Percentiles rank a stretch among this genome's conserved stretches.
Evolutionary conservation across 2,329 filamentous ascomycete genomes (phyloP).

Genomic region (Pestalotiopsis sp.): DNA sequence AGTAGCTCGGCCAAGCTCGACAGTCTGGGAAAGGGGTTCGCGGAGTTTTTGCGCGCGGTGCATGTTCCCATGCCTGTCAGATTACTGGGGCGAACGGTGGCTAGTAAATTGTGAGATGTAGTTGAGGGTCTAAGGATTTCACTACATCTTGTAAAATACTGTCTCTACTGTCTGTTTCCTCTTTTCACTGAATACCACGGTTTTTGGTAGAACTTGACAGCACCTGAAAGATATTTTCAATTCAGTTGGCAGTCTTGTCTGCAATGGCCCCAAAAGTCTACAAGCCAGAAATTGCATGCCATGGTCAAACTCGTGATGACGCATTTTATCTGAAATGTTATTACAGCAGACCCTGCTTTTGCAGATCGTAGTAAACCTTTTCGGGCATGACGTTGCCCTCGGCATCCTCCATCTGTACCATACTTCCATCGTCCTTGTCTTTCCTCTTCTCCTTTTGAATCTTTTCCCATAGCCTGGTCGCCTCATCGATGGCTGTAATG

Average conservation of each 20-base stretch:
- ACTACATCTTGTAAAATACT: background rate
- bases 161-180: no score
- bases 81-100: constrained; percentile 6
- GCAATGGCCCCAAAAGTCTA: background rate
- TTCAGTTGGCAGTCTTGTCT: no score
- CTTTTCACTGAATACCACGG: no score
- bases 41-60: constrained; percentile 21
- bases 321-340: background rate
- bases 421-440: constrained; percentile 75
- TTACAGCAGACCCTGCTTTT: constrained; percentile 85
- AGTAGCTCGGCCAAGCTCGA: constrained; percentile 50
- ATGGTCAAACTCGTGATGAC: background rate
- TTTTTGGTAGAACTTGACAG: no score
- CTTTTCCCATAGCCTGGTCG: constrained; percentile 88
- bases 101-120: background rate
- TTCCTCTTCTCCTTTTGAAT: constrained; percentile 84
- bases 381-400: constrained; percentile 99
- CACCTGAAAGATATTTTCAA: no score
- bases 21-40: constrained; percentile 52
- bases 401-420: constrained; percentile 98
- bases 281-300: background rate
- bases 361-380: constrained; percentile 94
- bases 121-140: background rate
- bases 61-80: constrained; percentile 20
- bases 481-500: constrained; percentile 90